Base-by-base conservation (phyloP, 345 rosid species). In the Syzygium grande region DNA sequence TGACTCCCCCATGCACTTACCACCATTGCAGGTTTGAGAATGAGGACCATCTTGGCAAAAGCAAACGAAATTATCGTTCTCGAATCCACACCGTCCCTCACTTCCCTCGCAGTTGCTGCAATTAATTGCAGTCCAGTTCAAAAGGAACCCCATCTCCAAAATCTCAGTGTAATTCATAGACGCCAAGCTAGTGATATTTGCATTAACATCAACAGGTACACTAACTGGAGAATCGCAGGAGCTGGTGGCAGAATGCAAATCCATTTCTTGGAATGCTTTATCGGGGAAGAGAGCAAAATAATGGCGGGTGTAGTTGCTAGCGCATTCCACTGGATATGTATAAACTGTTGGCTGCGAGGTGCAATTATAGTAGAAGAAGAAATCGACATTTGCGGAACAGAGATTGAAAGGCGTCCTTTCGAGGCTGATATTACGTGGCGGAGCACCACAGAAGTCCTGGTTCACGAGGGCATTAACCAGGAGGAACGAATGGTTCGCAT, bases 21-120 rank as follows among this genome's bases (percentile, higher is more conserved):
- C 96, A 51, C 87, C 87, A 29, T 30, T 85, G 89, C 94, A 94
- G 68, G 91, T 90, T 87, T 49, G 30, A 27, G 43, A 89, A 85
- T 84, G 90, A 87, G 90, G 86, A 30, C 92, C 90, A 90, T 95
- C 91, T 61, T 21, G 87, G 87, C 95, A 94, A 83, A 93, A 93
- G 88, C 96, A 95, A 17, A 92, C 58, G 15, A 90, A 95, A 53
- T 87, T 90, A 21, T 85, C 30, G 51, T 91, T 68, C 49, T 91
- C 86, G 87, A 78, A 91, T 27, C 94, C 93, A 78, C 97, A 91
- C 23, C 93, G 51, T 2, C 95, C 96, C 2, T 95, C 95, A 84
- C 96, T 93, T 51, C 14, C 73, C 52, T 80, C 86, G 79, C 95
- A 95, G 79, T 88, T 56, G 55, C 59, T 85, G 87, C 95, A 95